A percentile compares a stretch with the other conserved stretches of the same genome.
Evolutionary conservation across 495 filamentous ascomycete species (phyloP).

Genomic region (Bacidia rubella): DNA sequence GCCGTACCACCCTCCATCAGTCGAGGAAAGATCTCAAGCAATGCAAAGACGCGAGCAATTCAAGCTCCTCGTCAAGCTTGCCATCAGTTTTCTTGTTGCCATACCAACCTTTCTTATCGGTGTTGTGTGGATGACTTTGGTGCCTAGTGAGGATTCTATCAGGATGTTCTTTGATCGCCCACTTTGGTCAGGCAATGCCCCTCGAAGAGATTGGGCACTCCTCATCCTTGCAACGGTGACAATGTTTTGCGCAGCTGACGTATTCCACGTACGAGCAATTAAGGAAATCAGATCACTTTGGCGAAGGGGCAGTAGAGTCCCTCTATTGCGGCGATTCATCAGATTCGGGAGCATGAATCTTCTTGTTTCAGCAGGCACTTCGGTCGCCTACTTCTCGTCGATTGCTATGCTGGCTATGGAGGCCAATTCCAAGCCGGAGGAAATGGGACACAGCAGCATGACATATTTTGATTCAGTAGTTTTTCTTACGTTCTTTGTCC

Average conservation of each 20-base stretch:
- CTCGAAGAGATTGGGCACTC: conserved; percentile 66
- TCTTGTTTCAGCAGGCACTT: conserved; percentile 77
- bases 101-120: conserved; percentile 86
- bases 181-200: conserved; percentile 59
- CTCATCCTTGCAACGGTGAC: conserved; percentile 81
- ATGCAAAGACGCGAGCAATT: conserved; percentile 53
- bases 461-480: conserved; percentile 93
- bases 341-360: conserved; percentile 96
- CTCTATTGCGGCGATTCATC: conserved; percentile 65
- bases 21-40: conserved; percentile 69
- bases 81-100: conserved; percentile 57
- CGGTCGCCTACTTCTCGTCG: conserved; percentile 77
- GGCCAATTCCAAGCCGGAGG: conserved; percentile 30
- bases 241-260: conserved; percentile 77
- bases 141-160: conserved; percentile 40
- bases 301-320: conserved; percentile 64
- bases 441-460: conserved; percentile 33
- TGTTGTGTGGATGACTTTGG: conserved; percentile 79
- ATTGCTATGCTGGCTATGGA: conserved; percentile 64
- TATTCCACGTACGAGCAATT: conserved; percentile 66
- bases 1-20: conserved; percentile 66
- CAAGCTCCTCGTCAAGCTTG: conserved; percentile 48
- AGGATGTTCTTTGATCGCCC: conserved; percentile 53
- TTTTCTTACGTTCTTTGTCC: conserved; percentile 83
- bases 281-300: conserved; percentile 73